Base-by-base conservation (phyloP, 1,284 basidiomycete species). In the Cryptococcus sp. region DNA sequence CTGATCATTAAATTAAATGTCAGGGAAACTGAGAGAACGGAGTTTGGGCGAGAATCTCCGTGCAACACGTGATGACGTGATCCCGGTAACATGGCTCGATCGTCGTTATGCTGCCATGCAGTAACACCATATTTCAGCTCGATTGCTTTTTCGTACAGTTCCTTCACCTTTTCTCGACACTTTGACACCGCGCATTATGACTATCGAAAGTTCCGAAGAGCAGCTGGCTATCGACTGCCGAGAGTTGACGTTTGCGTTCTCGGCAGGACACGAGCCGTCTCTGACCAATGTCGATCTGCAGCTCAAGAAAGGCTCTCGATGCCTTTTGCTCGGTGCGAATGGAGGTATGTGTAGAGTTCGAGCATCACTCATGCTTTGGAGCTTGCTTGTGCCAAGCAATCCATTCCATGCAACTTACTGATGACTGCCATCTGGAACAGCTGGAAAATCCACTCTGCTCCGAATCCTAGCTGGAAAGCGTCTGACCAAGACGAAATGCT, bases 401-500 rank as follows among this genome's bases (percentile, higher is more conserved):
- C 3, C 16, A 38, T n/a, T 16, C 38, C 0, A 25, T 15, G 2
- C 29, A 44, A 44, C 20, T 54, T 22, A 43, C 25, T n/a, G 39
- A 49, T 13, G 44, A 25, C 15, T 15, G 17, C 46, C 19, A 11
- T 41, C 20, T 22, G 17, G 11, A 43, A 34, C 20, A 88, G 91
- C 92, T 49, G 95, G 95, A 22, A 99, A 99, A 78, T 95, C 93
- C 25, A 99, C 95, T 1, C 81, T 99, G 17, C 83, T 99, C 17
- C 89, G 96, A 67, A 89, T 99, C 58, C 83, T 98, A 5, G 95
- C 96, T 0, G 95, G 95, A 5, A 99, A 97, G 78, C 83, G 88
- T 19, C 83, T 97, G 64, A 85, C 91, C 43, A 76, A 81, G 52
- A 84, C 81, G 55, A 83, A 86, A n/a, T 81, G 84, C 52, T 85